A percentile compares a stretch with the other conserved stretches of the same genome.
Conservation (phyloP, 208 protist species). For the Leishmania gerbilli region DNA sequence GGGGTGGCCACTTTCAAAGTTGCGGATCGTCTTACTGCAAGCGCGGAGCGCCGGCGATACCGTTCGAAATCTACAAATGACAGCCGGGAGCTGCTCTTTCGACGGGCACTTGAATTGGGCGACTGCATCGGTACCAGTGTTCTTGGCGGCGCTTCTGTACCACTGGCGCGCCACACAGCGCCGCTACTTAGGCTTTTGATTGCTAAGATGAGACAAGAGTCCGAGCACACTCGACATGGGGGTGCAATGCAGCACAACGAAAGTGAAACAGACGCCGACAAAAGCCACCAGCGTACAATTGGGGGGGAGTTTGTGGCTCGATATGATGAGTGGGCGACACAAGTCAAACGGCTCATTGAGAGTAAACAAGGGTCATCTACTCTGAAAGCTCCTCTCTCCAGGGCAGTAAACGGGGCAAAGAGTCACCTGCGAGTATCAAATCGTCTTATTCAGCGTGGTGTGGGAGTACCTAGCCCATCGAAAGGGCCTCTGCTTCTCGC, state of each 20-base stretch:
- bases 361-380: neutral
- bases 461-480: neutral
- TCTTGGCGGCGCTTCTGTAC: neutral
- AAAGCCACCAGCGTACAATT: neutral
- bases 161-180: neutral
- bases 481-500: neutral
- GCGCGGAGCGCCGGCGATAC: slow-evolving; percentile 2
- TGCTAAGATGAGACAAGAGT: neutral
- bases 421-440: neutral
- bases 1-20: slow-evolving; percentile 17
- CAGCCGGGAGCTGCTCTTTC: slow-evolving; percentile 23
- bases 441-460: neutral
- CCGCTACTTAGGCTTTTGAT: neutral
- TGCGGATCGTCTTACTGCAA: slow-evolving; percentile 13
- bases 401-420: neutral
- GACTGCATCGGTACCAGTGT: neutral
- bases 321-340: neutral
- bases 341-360: neutral
- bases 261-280: neutral
- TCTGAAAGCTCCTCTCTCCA: neutral
- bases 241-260: neutral
- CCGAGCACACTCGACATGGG: neutral
- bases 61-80: slow-evolving; percentile 9
- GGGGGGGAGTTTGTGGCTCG: neutral
- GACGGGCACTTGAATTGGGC: slow-evolving; percentile 10